These are phyloP conservation scores for Paraurostyla sp. DNA, from an alignment of 73 alveolate species.

Conservation along the genomic window DNA sequence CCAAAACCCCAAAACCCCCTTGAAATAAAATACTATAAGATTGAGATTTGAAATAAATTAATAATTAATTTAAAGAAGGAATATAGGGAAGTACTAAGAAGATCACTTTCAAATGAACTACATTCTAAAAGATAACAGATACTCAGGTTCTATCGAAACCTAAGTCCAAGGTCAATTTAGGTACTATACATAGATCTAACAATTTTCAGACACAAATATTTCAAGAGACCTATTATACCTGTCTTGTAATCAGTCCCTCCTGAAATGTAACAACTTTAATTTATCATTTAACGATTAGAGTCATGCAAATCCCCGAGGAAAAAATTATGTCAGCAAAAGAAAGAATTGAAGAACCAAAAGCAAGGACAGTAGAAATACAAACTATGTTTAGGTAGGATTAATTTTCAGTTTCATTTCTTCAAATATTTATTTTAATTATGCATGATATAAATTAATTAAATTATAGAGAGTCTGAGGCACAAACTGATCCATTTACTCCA, in stretches of 20 bases:
- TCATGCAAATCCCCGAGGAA: slow-evolving; percentile 74
- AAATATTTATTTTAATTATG: not conserved
- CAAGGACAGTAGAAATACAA: slow-evolving; percentile 66
- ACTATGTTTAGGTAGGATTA: slow-evolving; percentile 45
- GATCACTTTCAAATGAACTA: slow-evolving; percentile 19
- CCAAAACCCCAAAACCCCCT: no score
- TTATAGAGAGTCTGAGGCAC: slow-evolving; percentile 97
- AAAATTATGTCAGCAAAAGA: slow-evolving; percentile 66
- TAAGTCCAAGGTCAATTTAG: slow-evolving; percentile 64
- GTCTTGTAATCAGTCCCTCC: slow-evolving; percentile 78
- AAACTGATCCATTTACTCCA: slow-evolving; percentile 98
- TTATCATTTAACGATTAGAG: slow-evolving; percentile 18
- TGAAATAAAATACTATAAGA: no score
- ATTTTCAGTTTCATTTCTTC: not conserved
- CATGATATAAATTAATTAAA: slow-evolving; percentile 23
- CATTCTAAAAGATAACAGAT: slow-evolving; percentile 52
- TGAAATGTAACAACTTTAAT: slow-evolving; percentile 56
- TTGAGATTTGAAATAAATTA: no score
- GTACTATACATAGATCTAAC: no score
- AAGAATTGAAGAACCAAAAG: slow-evolving; percentile 59
- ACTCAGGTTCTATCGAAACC: slow-evolving; percentile 62
- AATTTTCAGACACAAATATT: slow-evolving; percentile 73
- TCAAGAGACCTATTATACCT: slow-evolving; percentile 78
- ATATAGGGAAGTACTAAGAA: no score
- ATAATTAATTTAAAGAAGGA: slow-evolving; percentile 7